These are phyloP conservation scores for Ustilago shanxiensis DNA, from an alignment of 1,284 basidiomycete genomes.

Conservation along the genomic window DNA sequence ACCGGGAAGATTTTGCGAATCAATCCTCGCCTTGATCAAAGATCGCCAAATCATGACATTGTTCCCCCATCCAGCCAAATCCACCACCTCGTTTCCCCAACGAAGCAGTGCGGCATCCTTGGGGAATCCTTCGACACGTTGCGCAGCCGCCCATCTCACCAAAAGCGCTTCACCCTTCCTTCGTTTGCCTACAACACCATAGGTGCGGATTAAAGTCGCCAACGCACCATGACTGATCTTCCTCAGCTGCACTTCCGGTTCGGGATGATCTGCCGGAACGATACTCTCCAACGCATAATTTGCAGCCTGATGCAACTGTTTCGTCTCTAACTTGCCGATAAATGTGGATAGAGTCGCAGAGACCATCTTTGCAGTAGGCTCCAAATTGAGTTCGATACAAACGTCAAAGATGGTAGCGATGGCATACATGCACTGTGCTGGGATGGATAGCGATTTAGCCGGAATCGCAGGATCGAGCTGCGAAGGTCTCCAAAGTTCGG, in stretches of 20 bases:
- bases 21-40: constrained; percentile 28
- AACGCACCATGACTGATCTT: constrained; percentile 27
- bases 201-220: constrained; percentile 26
- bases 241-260: constrained; percentile 2
- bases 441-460: constrained; percentile 32
- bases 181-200: constrained; percentile 16
- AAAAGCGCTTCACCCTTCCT: constrained; percentile 31
- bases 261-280: not conserved
- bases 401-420: constrained; percentile 45
- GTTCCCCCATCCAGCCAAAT: constrained; percentile 37
- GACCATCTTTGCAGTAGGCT: constrained; percentile 29
- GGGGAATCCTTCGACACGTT: not conserved
- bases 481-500: constrained; percentile 30
- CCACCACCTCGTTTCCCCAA: constrained; percentile 13
- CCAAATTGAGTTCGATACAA: constrained; percentile 9
- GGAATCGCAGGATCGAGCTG: constrained; percentile 26
- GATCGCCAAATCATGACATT: constrained; percentile 33
- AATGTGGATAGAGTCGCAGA: constrained; percentile 39
- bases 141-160: constrained; percentile 25
- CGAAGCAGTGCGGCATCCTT: constrained; percentile 1
- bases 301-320: constrained; percentile 21
- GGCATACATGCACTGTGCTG: constrained; percentile 44
- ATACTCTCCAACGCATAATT: constrained; percentile 10
- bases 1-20: constrained; percentile 18
- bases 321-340: constrained; percentile 4